phyloP scores from a whole-genome alignment of 305 asterid species.

The Rubia occidens region DNA sequence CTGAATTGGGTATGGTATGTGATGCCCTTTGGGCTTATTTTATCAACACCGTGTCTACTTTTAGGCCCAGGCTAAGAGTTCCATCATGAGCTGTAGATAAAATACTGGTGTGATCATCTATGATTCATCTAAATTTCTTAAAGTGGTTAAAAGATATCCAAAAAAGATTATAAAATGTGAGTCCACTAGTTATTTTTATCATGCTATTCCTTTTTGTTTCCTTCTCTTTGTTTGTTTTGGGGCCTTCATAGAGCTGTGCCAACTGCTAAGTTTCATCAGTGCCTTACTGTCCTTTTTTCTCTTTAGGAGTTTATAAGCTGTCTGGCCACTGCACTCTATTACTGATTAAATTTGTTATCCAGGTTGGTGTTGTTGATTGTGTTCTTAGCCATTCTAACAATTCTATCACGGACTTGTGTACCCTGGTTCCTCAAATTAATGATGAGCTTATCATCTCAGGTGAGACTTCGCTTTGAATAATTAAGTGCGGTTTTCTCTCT shows the following conservation, averaged over 20 bases:
- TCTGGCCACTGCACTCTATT: background rate
- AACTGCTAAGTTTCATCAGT: no score
- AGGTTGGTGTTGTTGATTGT: constrained; percentile 88
- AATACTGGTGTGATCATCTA: no score
- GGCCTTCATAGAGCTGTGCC: background rate
- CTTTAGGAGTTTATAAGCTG: no score
- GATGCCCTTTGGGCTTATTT: no score
- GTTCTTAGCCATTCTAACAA: constrained; percentile 66
- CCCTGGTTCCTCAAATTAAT: constrained; percentile 98
- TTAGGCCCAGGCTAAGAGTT: background rate
- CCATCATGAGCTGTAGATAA: background rate
- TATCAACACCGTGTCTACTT: no score
- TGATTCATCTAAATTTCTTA: no score
- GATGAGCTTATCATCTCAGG: constrained; percentile 98
- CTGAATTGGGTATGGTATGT: no score
- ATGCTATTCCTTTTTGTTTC: background rate
- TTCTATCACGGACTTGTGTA: constrained; percentile 76
- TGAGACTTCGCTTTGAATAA: constrained; percentile 15
- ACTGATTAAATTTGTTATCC: constrained; percentile 57
- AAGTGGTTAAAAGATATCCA: no score
- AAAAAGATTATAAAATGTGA: no score
- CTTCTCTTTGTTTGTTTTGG: background rate
- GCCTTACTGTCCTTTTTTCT: no score
- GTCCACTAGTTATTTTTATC: no score
- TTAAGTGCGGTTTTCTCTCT: background rate